phyloP scores from a whole-genome alignment of 371 early-diverging fungal genomes.

The Mucor plumbeus region DNA sequence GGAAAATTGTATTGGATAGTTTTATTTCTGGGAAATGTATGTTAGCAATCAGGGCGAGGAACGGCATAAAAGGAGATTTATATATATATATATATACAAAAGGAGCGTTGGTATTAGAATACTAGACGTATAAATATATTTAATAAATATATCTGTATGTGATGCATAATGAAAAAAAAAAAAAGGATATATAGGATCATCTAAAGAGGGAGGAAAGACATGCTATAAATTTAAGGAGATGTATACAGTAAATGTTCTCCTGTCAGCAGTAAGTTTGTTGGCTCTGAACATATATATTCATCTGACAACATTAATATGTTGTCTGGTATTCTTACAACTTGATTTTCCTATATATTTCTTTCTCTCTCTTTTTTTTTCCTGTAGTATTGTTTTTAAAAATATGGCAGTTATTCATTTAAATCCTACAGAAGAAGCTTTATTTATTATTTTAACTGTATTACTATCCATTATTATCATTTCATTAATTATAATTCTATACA shows the following conservation, averaged over 20 bases:
- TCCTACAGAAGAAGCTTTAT: constrained; percentile 3
- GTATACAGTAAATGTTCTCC: no score
- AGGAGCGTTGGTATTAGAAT: neutral
- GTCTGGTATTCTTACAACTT: neutral
- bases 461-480: neutral
- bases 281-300: neutral
- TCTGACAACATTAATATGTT: neutral
- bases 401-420: constrained; percentile 11
- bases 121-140: neutral
- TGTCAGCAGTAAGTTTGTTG: neutral
- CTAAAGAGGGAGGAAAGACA: no score
- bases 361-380: neutral
- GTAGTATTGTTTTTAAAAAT: neutral
- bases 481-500: neutral
- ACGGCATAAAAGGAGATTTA: neutral
- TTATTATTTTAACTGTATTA: constrained; percentile 1
- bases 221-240: no score
- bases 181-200: no score
- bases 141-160: no score
- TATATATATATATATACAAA: neutral
- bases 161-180: no score
- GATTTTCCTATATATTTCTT: neutral
- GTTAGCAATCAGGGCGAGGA: neutral
- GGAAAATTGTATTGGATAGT: neutral
- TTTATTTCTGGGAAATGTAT: neutral